Evolutionary conservation across 2,329 filamentous ascomycete species (phyloP), one percentile per base, ranked within the genome.

Genomic region (Colletotrichum musicola): DNA sequence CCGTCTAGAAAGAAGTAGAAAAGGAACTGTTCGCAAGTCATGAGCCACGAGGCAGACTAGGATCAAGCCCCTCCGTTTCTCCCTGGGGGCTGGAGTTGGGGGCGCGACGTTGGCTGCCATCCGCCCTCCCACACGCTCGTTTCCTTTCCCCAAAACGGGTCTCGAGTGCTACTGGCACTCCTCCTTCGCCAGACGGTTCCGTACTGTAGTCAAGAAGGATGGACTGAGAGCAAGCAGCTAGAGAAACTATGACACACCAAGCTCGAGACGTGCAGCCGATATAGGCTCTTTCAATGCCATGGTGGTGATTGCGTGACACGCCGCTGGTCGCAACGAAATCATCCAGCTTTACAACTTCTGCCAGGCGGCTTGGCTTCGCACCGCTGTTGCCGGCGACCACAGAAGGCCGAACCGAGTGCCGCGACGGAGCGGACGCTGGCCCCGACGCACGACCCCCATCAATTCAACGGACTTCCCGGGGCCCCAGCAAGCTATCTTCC

Each of bases 31-130:
- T 18, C 38, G 20, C 30, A 54, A 54, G 59, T 30, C 46, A 53
- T 44, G 27, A 53, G 54, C 64, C 60, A 64, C 64, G 54, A 27
- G 55, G 42, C 40, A 22, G 38, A 50, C 62, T 40, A 12, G 55
- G 62, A 68, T 68, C 55, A 60, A 60, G 42, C 42, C 54, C 42
- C 42, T 30, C 4, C n/a, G 10, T 46, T 27, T 22, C 42, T 42
- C 47, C n/a, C 38, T 55, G 30, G 62, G 55, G 59, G 54, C 53
- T 53, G 58, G 25, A 50, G 27, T 27, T 54, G 30, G 20, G 64
- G 49, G 55, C 55, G 55, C 62, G 54, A 50, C 50, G 49, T 38
- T 55, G 60, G 22, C 27, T 18, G 25, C 51, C 60, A 55, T 56
- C 25, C 60, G 25, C 60, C 46, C 35, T 56, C 18, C 27, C 30